Evolutionary conservation across 768 basidiomycete species (phyloP).

Genomic region (Auriscalpium orientale): DNA sequence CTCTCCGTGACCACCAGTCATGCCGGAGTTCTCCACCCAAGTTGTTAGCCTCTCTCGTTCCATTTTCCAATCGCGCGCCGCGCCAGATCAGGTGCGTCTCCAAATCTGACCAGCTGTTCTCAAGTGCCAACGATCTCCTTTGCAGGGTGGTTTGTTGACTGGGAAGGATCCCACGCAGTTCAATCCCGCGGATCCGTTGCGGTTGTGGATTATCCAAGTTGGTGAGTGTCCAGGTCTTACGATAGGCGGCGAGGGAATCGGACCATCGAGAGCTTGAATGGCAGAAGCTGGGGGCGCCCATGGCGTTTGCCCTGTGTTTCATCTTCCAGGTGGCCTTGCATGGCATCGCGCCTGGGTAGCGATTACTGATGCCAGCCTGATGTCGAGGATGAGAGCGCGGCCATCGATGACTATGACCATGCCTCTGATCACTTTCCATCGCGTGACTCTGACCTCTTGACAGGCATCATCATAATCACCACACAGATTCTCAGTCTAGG

Average conservation of each 20-base stretch:
- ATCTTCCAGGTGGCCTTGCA: not conserved
- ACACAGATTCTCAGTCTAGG: constrained; percentile 68
- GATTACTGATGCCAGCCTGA: not conserved
- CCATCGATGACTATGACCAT: not conserved
- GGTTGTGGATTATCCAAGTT: constrained; percentile 74
- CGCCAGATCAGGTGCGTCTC: constrained; percentile 13
- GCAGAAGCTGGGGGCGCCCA: too few species aligned
- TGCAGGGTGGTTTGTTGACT: constrained; percentile 65
- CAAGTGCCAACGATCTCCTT: not conserved
- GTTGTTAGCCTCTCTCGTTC: not conserved
- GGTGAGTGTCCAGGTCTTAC: constrained; percentile 33
- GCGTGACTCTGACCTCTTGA: not conserved
- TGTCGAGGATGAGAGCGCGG: not conserved
- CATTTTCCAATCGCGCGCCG: not conserved
- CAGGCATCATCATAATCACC: constrained; percentile 77
- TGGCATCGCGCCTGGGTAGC: not conserved
- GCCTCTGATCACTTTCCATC: not conserved
- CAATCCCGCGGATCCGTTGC: constrained; percentile 61
- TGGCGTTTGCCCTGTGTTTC: not conserved
- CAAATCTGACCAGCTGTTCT: not conserved
- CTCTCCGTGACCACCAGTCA: not conserved
- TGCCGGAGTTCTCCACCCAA: constrained; percentile 6
- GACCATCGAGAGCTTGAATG: too few species aligned
- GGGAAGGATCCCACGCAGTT: constrained; percentile 67
- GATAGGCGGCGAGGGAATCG: too few species aligned